Base-by-base conservation (phyloP, 495 filamentous ascomycete genomes). In the Aspergillus homomorphus region DNA sequence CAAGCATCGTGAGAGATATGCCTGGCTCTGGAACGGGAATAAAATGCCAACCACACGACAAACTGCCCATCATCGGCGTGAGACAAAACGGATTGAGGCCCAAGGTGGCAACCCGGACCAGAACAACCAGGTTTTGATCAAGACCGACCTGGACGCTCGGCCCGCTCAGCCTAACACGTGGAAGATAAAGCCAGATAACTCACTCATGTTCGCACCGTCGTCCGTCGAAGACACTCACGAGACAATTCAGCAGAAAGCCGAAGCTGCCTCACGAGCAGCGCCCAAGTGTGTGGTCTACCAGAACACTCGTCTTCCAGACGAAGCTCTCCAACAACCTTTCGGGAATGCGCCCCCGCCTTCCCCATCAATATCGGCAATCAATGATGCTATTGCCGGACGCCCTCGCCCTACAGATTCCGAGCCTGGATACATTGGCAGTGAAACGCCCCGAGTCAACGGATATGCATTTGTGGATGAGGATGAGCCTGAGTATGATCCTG, bases 381-480 rank as follows among this genome's bases (percentile, higher is more conserved):
- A 88, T 61, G 90, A 90, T 60, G 94, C 94, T 15, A 95, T 98
- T 63, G 84, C 88, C 2, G 91, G 94, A 14, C 84, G 81, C 0
- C 83, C 86, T 4, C 81, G 84, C 16, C 74, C 78, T 3, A 81
- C 80, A 2, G 82, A 84, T n/a, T 82, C 84, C 0, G 89, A 96
- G 64, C 79, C 82, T 8, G 85, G 81, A 4, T 83, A 83, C 26
- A 73, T 73, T 2, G 86, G 84, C n/a, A 83, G 77, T 19, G 88
- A 94, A 67, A 97, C 94, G 0, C 94, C 94, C 0, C 81, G 91
- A 2, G 90, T 98, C 0, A 90, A 91, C 55, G 94, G 94, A 20
- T 98, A 96, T 65, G 84, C 89, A 3, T 98, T 97, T 70, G 94
- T 98, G 44, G 92, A 96, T 62, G 81, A 84, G 33, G 89, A 95